Evolutionary conservation across 2,329 filamentous ascomycete species (phyloP).

Genomic region (Knoxdaviesia proteae): DNA sequence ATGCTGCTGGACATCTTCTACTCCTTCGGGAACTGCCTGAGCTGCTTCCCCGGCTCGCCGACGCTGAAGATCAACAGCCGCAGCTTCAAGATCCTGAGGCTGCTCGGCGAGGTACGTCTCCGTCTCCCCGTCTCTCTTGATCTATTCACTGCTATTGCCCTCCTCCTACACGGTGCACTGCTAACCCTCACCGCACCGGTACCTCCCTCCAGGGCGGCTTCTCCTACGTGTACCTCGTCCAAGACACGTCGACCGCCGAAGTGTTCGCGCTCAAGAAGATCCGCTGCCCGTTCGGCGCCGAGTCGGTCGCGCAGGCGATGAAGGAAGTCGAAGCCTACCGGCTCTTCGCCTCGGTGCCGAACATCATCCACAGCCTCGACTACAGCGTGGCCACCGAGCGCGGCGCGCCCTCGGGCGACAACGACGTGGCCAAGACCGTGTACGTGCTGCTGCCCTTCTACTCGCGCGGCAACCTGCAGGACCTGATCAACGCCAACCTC

Average conservation of each 20-base stretch:
- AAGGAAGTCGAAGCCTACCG: constrained; percentile 95
- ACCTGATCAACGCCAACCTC: constrained; percentile 95
- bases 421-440: constrained; percentile 60
- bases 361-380: constrained; percentile 74
- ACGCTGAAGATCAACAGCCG: constrained; percentile 88
- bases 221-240: constrained; percentile 95
- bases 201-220: constrained; percentile 54
- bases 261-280: constrained; percentile 97
- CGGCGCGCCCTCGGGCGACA: constrained; percentile 31
- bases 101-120: constrained; percentile 61
- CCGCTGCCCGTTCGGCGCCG: constrained; percentile 89
- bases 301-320: constrained; percentile 85
- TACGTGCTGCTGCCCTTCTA: constrained; percentile 96
- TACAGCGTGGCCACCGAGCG: constrained; percentile 62
- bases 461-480: constrained; percentile 81
- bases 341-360: constrained; percentile 61
- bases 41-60: constrained; percentile 85
- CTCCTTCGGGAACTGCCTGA: constrained; percentile 84
- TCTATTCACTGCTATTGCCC: constrained; percentile 1
- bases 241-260: constrained; percentile 66
- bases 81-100: constrained; percentile 84
- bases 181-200: background rate
- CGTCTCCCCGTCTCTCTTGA: background rate
- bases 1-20: constrained; percentile 77
- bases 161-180: background rate